Base-by-base conservation (phyloP, 2,329 filamentous ascomycete genomes). In the Aspergillus udagawae region DNA sequence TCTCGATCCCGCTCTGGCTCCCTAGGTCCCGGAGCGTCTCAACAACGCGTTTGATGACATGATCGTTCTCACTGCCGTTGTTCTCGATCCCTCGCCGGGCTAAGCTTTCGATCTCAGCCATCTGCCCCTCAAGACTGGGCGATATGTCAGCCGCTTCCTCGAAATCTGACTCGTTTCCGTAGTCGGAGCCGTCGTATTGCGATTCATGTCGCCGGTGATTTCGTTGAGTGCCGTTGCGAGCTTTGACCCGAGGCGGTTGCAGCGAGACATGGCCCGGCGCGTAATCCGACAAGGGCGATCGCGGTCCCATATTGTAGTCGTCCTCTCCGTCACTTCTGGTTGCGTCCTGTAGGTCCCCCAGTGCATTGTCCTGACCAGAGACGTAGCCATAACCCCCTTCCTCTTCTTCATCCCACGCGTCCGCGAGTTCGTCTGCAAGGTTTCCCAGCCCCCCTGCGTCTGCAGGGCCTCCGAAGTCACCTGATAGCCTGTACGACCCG, bases 381-480 rank as follows among this genome's bases (percentile, higher is more conserved):
- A 66, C 67, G 57, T 76, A 75, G 50, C 72, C 75, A 52, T 80
- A 79, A 25, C 75, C 77, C 17, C 73, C 76, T 49, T 81, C 80
- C 28, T 82, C 81, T 41, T 78, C 44, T 12, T 47, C 71, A 23
- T 81, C 82, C 77, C 80, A 83, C n/a, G 81, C 80, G 63, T 84
- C 82, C 27, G 82, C 85, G 25, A 87, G 72, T 67, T 87, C 85
- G 66, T 88, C 85, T 28, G 85, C 85, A 52, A 88, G 70, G 61
- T 82, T 87, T 25, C 84, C 85, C 53, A 86, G 70, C 9, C 83
- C 84, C 47, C 77, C 75, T 2, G 70, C 72, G n/a, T 70, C 70
- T 47, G 64, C 56, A 23, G 65, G 53, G 14, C 57, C 63, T n/a
- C 70, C 69, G 61, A 74, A 76, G 56, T 77, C 75, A 57, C 70